Evolutionary conservation across 805 yeast genomes (phyloP).

Genomic region (Kodamaea jinghongensis): DNA sequence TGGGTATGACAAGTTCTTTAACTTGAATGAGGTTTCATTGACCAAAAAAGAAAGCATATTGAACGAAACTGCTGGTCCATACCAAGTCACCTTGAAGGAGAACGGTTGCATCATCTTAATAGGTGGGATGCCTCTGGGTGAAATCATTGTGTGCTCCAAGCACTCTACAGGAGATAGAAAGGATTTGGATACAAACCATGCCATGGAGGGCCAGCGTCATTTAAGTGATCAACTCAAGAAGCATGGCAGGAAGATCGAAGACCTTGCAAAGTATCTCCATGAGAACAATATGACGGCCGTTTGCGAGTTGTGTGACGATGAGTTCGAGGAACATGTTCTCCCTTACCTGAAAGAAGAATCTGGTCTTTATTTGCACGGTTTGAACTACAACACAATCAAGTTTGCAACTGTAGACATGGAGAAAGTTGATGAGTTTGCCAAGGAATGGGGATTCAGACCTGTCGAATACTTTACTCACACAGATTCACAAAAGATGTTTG

Average conservation of each 20-base stretch:
- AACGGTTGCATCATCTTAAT: slow-evolving; percentile 91
- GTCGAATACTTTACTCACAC: slow-evolving; percentile 47
- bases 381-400: slow-evolving; percentile 62
- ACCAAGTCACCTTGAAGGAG: slow-evolving; percentile 76
- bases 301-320: slow-evolving; percentile 89
- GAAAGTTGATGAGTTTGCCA: slow-evolving; percentile 59
- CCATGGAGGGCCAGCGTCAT: slow-evolving; percentile 63
- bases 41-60: slow-evolving; percentile 43
- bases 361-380: slow-evolving; percentile 88
- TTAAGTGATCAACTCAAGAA: slow-evolving; percentile 51
- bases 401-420: slow-evolving; percentile 67
- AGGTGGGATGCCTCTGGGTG: slow-evolving; percentile 70
- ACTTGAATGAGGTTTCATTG: slow-evolving; percentile 57
- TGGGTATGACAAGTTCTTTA: slow-evolving; percentile 95
- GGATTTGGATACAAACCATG: slow-evolving; percentile 63
- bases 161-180: slow-evolving; percentile 75
- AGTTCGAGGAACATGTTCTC: slow-evolving; percentile 89
- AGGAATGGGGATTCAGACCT: slow-evolving; percentile 65
- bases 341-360: slow-evolving; percentile 63
- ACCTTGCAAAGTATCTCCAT: slow-evolving; percentile 57
- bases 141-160: slow-evolving; percentile 83
- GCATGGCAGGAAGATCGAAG: slow-evolving; percentile 37
- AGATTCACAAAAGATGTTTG: slow-evolving; percentile 40
- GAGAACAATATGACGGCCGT: slow-evolving; percentile 71
- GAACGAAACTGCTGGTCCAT: slow-evolving; percentile 66